phyloP scores from a whole-genome alignment of 345 rosid species.

The Hevea brasiliensis region DNA sequence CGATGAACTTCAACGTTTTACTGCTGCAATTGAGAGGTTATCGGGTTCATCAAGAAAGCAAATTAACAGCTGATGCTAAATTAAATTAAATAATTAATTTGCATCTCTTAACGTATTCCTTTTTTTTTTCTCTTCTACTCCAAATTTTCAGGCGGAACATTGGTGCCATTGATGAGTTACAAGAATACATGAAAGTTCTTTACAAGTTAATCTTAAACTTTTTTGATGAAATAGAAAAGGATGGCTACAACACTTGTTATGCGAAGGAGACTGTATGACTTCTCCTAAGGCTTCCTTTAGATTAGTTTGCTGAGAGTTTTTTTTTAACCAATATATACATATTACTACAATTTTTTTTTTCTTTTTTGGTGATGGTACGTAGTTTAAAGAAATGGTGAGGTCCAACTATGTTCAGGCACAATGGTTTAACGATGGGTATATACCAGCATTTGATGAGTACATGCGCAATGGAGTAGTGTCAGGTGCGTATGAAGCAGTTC shows the following conservation, averaged over 20 bases:
- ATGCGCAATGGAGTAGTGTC: neutral
- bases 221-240: neutral
- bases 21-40: slow-evolving; percentile 7
- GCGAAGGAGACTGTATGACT: neutral
- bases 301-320: no score
- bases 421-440: neutral
- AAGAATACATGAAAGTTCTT: slow-evolving; percentile 1
- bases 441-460: slow-evolving; percentile 9
- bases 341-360: no score
- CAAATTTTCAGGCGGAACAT: neutral
- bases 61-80: no score
- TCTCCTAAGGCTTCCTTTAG: no score
- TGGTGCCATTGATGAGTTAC: neutral
- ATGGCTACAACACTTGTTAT: neutral
- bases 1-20: slow-evolving; percentile 12
- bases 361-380: neutral
- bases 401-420: neutral
- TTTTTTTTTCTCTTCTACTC: no score
- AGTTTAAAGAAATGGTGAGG: neutral
- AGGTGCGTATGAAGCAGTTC: neutral
- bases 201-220: neutral
- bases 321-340: no score
- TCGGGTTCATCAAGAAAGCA: no score
- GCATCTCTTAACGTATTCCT: neutral
- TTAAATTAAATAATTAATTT: no score